Evolutionary conservation across 2,329 filamentous ascomycete species (phyloP), one percentile per base, ranked within the genome.

Genomic region (Sarocladium oryzae): DNA sequence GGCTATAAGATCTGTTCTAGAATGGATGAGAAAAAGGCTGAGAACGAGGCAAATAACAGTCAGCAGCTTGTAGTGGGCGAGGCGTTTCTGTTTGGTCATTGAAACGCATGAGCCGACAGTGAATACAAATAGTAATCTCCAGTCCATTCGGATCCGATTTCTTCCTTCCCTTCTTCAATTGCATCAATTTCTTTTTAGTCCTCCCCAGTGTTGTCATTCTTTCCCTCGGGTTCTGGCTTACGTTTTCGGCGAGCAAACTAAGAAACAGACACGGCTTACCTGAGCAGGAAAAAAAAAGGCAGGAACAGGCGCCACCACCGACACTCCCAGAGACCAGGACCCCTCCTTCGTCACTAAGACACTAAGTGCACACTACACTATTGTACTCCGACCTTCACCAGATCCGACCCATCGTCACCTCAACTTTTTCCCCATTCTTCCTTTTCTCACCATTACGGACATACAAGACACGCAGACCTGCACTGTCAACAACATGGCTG

Each of bases 401-500:
- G 28, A 30, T 30, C 28, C 28, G 28, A 30, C 28, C n/a, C 36
- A 30, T 13, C 28, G 13, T 13, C 28, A 30, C 7, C 28, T 30
- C 35, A 26, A 28, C 40, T 26, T 26, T 20, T 20, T 20, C 21
- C 23, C 37, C 6, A 20, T 23, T 7, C 16, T 16, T 13, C 16
- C 9, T 40, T 23, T 43, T 28, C 11, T 24, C 50, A 41, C 28
- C 49, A 41, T 35, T 53, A 50, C 53, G 10, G 54, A 50, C 46
- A 26, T 32, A 16, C 32, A 30, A 21, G 32, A 20, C 41, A 49
- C 41, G 23, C 24, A 21, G 13, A 49, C 32, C 8, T 43, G 20
- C 26, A 26, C 40, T 50, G 53, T 54, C 56, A 57, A 54, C 61
- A 74, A 61, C 64, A 85, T 85, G 82, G 81, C 82, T 64, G 81